Base-by-base conservation (phyloP, 2,329 filamentous ascomycete genomes). In the Apiospora arundinis region DNA sequence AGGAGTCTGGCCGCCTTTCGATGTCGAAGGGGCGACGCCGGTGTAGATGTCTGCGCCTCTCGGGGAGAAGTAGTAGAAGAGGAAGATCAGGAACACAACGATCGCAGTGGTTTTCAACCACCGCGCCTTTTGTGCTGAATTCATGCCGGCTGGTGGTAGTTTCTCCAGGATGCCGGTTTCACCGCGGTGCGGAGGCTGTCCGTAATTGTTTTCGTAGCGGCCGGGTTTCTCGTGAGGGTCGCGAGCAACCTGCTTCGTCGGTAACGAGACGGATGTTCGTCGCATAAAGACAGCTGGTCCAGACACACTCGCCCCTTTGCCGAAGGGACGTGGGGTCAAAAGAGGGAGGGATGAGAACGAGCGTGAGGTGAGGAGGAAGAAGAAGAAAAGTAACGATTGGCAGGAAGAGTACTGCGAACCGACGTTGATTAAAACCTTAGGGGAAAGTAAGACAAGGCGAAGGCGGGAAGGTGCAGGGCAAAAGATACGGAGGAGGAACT, bases 61-160 rank as follows among this genome's bases (percentile, higher is more conserved):
- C 1, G 90, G 90, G 28, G 90, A 89, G 70, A 92, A 81, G 79
- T 88, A 92, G 81, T 90, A 91, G 80, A 92, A 90, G 71, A 91
- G 80, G 74, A 89, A 85, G 76, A 92, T 79, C 74, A 92, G 78
- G 77, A 87, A 84, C 77, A 90, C 86, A 73, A 91, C 82, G 74
- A 92, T 88, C 74, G 88, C 89, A 77, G 86, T 87, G 73, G 89
- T 91, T 85, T 91, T 92, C 76, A 91, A 80, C 86, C 89, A 92
- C 80, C 90, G 88, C 74, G 89, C 85, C 81, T 87, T 88, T 84
- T 91, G 90, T 79, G 89, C 87, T 83, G 91, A 90, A 74, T 89
- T 87, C 85, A 90, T 89, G 81, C 85, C 88, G 78, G 85, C 84
- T 78, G 86, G 83, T 81, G 89, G 88, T 83, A 89, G 82, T 76